Base-by-base conservation (phyloP, 2,329 filamentous ascomycete species). In the Venturia pyrina region DNA sequence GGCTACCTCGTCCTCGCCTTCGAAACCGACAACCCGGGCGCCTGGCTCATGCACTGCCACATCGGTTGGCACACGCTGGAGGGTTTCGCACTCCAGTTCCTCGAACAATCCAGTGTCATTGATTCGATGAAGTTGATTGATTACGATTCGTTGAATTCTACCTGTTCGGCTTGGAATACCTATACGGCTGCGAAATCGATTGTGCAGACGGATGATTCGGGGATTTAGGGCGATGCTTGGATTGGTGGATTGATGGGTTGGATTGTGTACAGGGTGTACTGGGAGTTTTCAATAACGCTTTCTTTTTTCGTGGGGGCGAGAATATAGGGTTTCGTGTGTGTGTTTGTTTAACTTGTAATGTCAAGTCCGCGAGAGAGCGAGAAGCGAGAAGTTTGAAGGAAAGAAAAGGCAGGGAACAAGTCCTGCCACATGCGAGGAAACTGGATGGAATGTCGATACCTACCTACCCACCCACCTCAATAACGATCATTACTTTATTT, bases 41-140 rank as follows among this genome's bases (percentile, higher is more conserved):
- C 70, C 2, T 76, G 75, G 69, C 66, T 75, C 5, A 72, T 76
- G 72, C 75, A 76, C 66, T 76, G 75, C 66, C 74, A 77, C 40
- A 75, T 77, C 63, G 74, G 72, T 5, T 77, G 74, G 73, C 75
- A 77, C 59, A 73, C 73, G 1, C 32, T 40, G 21, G 62, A 67
- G 64, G 65, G 66, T 7, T 67, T 66, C 32, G 66, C 65, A 0
- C 65, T 67, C 28, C 66, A 67, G 53, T 60, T 67, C 41, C 21
- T 67, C 3, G 66, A 67, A 32, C 53, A 40, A 28, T 53, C 48
- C 15, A 13, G n/a, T 17, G 3, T 53, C 4, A 64, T 64, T n/a
- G 32, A 63, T 44, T 37, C 41, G 34, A 24, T 40, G 34, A 28
- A 17, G 3, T 41, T 66, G 59, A 59, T 50, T 41, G 66, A 66